These are phyloP conservation scores for Phaeophleospora eucalypticola DNA, from an alignment of 2,329 filamentous ascomycete genomes.

Conservation along the genomic window DNA sequence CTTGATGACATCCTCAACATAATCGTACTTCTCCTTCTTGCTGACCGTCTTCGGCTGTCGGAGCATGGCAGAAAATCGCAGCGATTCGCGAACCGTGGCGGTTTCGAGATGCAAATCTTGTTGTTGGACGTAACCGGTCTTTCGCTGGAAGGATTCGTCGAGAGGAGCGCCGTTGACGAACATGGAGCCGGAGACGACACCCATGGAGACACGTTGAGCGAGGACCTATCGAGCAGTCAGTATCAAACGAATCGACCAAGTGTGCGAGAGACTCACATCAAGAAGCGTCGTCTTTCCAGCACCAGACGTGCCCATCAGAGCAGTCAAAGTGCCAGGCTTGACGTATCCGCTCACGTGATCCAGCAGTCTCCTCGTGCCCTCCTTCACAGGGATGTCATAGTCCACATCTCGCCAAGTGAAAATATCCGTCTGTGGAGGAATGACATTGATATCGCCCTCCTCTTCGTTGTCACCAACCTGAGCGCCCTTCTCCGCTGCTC, in stretches of 20 bases:
- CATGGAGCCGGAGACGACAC: conserved; percentile 63
- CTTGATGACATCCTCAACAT: conserved; percentile 62
- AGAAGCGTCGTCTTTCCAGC: conserved; percentile 61
- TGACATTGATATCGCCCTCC: conserved; percentile 35
- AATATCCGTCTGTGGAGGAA: conserved; percentile 40
- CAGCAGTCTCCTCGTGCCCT: conserved; percentile 48
- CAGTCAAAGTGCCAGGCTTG: conserved; percentile 42
- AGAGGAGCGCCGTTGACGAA: conserved; percentile 58
- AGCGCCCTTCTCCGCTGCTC: conserved; percentile 27
- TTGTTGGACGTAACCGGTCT: conserved; percentile 65
- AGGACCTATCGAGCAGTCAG: conserved; percentile 36
- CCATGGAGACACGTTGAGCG: conserved; percentile 56
- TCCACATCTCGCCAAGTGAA: conserved; percentile 53
- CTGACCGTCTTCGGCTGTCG: conserved; percentile 54
- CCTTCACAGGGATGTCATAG: conserved; percentile 53
- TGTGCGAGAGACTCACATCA: conserved; percentile 42
- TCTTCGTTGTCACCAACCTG: conserved; percentile 23
- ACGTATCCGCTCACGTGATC: conserved; percentile 54
- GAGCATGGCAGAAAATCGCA: conserved; percentile 55
- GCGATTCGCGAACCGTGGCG: conserved; percentile 52
- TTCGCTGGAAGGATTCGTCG: conserved; percentile 58
- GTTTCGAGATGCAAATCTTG: conserved; percentile 59
- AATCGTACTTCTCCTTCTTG: conserved; percentile 56
- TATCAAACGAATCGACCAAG: too few relatives aligned
- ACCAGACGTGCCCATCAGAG: conserved; percentile 30